Evolutionary conservation across 1,284 basidiomycete species (phyloP).

Genomic region (Cryptococcus sp.): DNA sequence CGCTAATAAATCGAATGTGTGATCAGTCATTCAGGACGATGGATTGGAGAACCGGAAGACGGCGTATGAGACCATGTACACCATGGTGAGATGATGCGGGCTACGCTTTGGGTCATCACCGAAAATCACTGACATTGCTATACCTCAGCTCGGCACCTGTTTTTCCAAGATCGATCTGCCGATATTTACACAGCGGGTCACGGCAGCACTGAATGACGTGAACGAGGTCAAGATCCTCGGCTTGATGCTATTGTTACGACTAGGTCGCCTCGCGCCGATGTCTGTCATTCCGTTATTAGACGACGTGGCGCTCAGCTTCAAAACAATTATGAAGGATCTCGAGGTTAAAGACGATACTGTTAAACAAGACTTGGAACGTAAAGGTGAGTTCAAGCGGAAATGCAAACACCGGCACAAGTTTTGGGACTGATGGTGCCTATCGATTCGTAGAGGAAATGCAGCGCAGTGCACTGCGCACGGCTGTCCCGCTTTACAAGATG

Average conservation of each 20-base stretch:
- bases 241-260: slow-evolving; percentile 90
- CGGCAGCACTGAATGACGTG: slow-evolving; percentile 82
- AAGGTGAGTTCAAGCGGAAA: slow-evolving; percentile 49
- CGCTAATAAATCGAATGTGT: slow-evolving; percentile 4
- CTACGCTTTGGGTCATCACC: not conserved
- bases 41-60: slow-evolving; percentile 68
- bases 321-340: slow-evolving; percentile 87
- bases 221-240: slow-evolving; percentile 97
- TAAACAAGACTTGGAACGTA: slow-evolving; percentile 94
- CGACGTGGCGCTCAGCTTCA: slow-evolving; percentile 77
- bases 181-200: slow-evolving; percentile 77
- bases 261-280: slow-evolving; percentile 80
- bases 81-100: slow-evolving; percentile 63
- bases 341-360: slow-evolving; percentile 90
- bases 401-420: no score
- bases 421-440: slow-evolving; percentile 5
- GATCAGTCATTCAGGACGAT: slow-evolving; percentile 48
- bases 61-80: slow-evolving; percentile 94
- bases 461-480: slow-evolving; percentile 79
- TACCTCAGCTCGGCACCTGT: slow-evolving; percentile 62
- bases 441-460: slow-evolving; percentile 71
- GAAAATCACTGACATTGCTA: not conserved
- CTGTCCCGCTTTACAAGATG: slow-evolving; percentile 76
- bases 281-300: slow-evolving; percentile 82
- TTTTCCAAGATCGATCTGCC: slow-evolving; percentile 80